phyloP scores from a whole-genome alignment of 441 rosid genomes.

The Adansonia madagascariensis region DNA sequence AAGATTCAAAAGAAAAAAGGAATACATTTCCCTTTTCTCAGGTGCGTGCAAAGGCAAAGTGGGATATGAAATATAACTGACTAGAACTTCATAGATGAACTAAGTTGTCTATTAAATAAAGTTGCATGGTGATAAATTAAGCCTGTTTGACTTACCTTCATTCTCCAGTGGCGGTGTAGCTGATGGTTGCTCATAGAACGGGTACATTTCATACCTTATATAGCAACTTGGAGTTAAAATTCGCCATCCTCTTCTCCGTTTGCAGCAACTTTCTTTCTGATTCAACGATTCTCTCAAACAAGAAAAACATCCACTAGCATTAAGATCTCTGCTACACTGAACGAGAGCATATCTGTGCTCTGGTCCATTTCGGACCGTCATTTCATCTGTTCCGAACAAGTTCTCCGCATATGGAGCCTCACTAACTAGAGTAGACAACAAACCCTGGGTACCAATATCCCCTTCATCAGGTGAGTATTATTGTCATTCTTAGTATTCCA shows the following conservation, averaged over 20 bases:
- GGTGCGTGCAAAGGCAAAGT: not conserved
- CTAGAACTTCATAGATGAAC: not conserved
- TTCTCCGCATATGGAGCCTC: not conserved
- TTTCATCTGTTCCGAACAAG: slow-evolving; percentile 30
- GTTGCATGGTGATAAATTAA: not conserved
- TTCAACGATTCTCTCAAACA: slow-evolving; percentile 29
- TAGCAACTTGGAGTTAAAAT: slow-evolving; percentile 42
- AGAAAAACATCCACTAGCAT: slow-evolving; percentile 17
- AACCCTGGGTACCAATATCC: slow-evolving; percentile 23
- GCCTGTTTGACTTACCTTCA: not conserved
- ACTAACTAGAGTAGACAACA: slow-evolving; percentile 25
- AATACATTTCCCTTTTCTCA: not conserved
- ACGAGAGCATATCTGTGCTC: slow-evolving; percentile 33
- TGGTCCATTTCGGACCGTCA: not conserved
- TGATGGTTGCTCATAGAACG: slow-evolving; percentile 21
- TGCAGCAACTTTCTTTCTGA: slow-evolving; percentile 6
- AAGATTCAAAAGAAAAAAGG: not conserved
- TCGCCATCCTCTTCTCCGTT: slow-evolving; percentile 40
- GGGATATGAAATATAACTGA: not conserved
- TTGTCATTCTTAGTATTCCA: slow-evolving; percentile 26
- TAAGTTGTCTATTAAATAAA: not conserved
- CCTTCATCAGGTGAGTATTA: slow-evolving; percentile 25
- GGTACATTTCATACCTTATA: slow-evolving; percentile 35
- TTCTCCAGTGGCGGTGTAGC: not conserved
- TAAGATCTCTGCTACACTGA: slow-evolving; percentile 46